phyloP scores from a whole-genome alignment of 2,329 filamentous ascomycete genomes.

The Talaromyces sp. region DNA sequence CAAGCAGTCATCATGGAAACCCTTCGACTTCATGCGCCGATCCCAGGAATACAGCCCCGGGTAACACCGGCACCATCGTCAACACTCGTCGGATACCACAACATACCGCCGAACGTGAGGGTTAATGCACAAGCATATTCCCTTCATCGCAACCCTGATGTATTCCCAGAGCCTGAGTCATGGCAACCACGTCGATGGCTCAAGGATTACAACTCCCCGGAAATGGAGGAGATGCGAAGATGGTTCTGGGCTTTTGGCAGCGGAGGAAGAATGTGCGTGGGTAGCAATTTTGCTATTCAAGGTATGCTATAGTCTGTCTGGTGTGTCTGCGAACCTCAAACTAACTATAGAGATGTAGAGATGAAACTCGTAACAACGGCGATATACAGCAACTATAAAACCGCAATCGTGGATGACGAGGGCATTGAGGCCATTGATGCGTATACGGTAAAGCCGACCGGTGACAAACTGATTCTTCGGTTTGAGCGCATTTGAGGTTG shows the following conservation, averaged over 20 bases:
- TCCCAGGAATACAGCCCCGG: slow-evolving; percentile 61
- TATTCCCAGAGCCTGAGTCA: slow-evolving; percentile 48
- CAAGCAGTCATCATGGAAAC: slow-evolving; percentile 61
- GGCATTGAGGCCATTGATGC: slow-evolving; percentile 64
- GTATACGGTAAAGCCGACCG: slow-evolving; percentile 59
- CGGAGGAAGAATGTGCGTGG: slow-evolving; percentile 50
- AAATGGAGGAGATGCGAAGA: slow-evolving; percentile 44
- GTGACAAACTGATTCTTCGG: slow-evolving; percentile 58
- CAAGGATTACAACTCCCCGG: slow-evolving; percentile 33
- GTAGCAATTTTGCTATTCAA: slow-evolving; percentile 48
- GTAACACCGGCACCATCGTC: slow-evolving; percentile 44
- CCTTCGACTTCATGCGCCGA: slow-evolving; percentile 59
- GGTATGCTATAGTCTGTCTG: slow-evolving; percentile 30
- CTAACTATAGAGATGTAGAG: slow-evolving; percentile 47
- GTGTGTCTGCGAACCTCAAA: no score
- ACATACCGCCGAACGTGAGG: slow-evolving; percentile 44
- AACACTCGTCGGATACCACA: slow-evolving; percentile 38
- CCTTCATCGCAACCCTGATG: slow-evolving; percentile 49
- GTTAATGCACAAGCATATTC: slow-evolving; percentile 52
- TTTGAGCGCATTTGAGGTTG: slow-evolving; percentile 43
- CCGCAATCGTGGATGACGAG: slow-evolving; percentile 58
- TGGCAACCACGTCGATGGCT: slow-evolving; percentile 52
- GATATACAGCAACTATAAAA: slow-evolving; percentile 67
- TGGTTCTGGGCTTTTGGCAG: slow-evolving; percentile 54
- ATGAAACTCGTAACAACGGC: slow-evolving; percentile 69